Conservation (phyloP, 331 rosid genomes). For the Arachis monticola region DNA sequence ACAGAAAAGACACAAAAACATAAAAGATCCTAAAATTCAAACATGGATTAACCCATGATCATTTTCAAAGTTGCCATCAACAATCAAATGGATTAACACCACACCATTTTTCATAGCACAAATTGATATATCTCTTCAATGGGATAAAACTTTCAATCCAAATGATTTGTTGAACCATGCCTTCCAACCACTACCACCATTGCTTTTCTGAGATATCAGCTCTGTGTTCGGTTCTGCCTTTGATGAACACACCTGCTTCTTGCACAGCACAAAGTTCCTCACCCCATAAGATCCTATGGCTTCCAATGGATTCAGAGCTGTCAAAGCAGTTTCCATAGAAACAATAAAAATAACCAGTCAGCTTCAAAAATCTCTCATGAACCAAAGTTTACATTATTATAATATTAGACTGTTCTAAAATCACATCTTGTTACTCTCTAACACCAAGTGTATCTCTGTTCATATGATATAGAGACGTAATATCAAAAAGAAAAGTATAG, state of each 20-base stretch:
- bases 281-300: slow-evolving; percentile 61
- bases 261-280: slow-evolving; percentile 63
- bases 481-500: too few relatives aligned
- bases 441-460: too few relatives aligned
- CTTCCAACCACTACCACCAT: slow-evolving; percentile 62
- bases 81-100: too few relatives aligned
- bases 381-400: slow-evolving; percentile 5
- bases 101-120: too few relatives aligned
- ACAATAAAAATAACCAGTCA: slow-evolving; percentile 9
- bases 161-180: slow-evolving; percentile 57
- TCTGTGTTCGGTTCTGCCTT: slow-evolving; percentile 42
- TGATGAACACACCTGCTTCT: slow-evolving; percentile 44
- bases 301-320: slow-evolving; percentile 72
- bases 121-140: slow-evolving; percentile 16
- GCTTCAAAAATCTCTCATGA: slow-evolving; percentile 1
- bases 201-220: slow-evolving; percentile 42
- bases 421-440: background rate
- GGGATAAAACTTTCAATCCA: slow-evolving; percentile 38
- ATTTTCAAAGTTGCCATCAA: too few relatives aligned
- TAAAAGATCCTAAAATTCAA: too few relatives aligned
- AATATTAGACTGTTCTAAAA: background rate
- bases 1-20: too few relatives aligned
- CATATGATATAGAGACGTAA: too few relatives aligned
- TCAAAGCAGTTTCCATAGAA: slow-evolving; percentile 24
- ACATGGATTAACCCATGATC: too few relatives aligned